phyloP scores from a whole-genome alignment of 306 rosid genomes.

The Cicer chorassanicum region DNA sequence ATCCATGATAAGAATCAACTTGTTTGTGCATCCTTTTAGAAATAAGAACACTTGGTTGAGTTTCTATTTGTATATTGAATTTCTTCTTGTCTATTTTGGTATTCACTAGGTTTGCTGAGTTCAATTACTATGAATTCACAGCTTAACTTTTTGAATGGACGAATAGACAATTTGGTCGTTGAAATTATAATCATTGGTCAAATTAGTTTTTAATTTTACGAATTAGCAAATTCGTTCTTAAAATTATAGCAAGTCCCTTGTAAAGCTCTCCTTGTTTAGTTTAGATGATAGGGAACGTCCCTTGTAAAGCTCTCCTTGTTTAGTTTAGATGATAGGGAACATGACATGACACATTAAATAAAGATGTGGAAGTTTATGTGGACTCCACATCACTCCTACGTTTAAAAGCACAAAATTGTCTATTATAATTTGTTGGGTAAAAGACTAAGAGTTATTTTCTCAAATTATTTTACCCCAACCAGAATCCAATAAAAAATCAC shows the following conservation, averaged over 20 bases:
- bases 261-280: background rate
- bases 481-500: background rate
- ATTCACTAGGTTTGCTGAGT: background rate
- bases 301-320: background rate
- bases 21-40: constrained; percentile 26
- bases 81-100: background rate
- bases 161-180: background rate
- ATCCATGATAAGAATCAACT: constrained; percentile 39
- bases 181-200: background rate
- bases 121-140: background rate
- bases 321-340: background rate
- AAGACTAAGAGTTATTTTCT: too few relatives aligned
- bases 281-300: background rate
- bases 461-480: background rate
- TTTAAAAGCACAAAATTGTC: background rate
- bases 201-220: background rate
- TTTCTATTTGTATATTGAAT: constrained; percentile 9
- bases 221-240: background rate
- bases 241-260: background rate
- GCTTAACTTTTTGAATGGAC: background rate
- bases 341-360: background rate
- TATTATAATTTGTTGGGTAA: background rate
- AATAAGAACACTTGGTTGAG: constrained; percentile 9
- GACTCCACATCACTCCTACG: background rate
- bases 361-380: background rate